A percentile compares a stretch with the other conserved stretches of the same genome.
Conservation (phyloP, 768 basidiomycete genomes). For the Auricularia auricula-judae region DNA sequence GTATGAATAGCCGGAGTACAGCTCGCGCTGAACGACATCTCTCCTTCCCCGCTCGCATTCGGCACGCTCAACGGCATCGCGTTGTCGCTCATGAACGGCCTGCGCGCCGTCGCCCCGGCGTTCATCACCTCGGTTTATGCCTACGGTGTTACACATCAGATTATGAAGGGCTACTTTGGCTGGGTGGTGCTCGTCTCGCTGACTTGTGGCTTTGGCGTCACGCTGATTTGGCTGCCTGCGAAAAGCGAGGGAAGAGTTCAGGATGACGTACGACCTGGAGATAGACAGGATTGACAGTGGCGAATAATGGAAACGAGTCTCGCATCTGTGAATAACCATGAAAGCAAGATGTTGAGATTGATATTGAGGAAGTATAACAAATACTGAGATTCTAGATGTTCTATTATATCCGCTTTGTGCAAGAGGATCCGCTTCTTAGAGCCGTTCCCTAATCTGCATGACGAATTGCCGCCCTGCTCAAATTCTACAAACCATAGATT, state of each 20-base stretch:
- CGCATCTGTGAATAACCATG: no score
- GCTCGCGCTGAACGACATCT: conserved; percentile 6
- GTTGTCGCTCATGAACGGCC: not conserved
- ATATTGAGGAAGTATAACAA: no score
- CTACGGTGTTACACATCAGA: not conserved
- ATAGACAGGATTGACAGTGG: no score
- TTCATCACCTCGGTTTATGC: not conserved
- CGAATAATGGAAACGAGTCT: no score
- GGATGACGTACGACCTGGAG: no score
- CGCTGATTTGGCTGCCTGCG: not conserved
- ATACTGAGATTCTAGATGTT: no score
- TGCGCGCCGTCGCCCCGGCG: conserved; percentile 1
- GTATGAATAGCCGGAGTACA: conserved; percentile 1
- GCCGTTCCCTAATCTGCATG: no score
- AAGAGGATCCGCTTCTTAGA: no score
- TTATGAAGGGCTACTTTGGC: not conserved
- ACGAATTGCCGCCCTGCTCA: no score
- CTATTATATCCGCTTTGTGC: no score
- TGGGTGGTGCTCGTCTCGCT: not conserved
- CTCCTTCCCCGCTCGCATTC: not conserved
- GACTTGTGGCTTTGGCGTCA: not conserved
- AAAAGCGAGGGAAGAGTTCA: not conserved
- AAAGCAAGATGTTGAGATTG: no score
- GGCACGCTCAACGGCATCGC: conserved; percentile 7
- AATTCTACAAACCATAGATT: no score